Base-by-base conservation (phyloP, 352 stramenopile species). In the Pythium dissotocum region DNA sequence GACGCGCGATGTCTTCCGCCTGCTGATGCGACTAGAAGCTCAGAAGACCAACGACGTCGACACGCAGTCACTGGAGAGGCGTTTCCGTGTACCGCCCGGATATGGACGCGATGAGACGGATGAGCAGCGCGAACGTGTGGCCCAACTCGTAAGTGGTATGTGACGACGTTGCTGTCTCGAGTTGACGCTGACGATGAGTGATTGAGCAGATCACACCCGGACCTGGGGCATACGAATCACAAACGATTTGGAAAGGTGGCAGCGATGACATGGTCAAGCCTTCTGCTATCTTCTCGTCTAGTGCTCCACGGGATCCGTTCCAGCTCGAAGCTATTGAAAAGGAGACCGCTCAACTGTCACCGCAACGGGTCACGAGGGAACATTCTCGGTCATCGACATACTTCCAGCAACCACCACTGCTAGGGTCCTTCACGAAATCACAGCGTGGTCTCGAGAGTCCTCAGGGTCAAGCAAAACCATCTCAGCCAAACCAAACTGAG, bases 1-100 rank as follows among this genome's bases (percentile, higher is more conserved):
- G 2, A 66, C 85, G 38, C 77, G 75, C 40, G 85, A 93, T 24
- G 76, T 90, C 33, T 93, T 93, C 65, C 77, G 81, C 6, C 62
- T 91, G n/a, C 65, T 93, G 32, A 67, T 91, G 33, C 73, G 71
- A 4, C 77, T 93, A 7, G 85, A 93, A 36, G 66, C 70, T 1
- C 80, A 91, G 44, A 86, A 89, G 67, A 69, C 72, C 1, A 68
- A 87, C 5, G 77, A 87, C 10, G 77, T 88, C 12, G 81, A 91
- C 51, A 69, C 85, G 9, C 40, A 57, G 16, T 67, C 75, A n/a
- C 73, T 93, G 12, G 80, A 90, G 53, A 65, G 72, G 36, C 80
- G 77, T 46, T 88, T 91, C 54, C 76, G 60, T 32, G 83, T 93
- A 12, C 83, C 81, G 4, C 12, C 62, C 2, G 77, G 76, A 21